phyloP scores from a whole-genome alignment of 2,329 filamentous ascomycete genomes.

The Bimuria novae-zelandiae region DNA sequence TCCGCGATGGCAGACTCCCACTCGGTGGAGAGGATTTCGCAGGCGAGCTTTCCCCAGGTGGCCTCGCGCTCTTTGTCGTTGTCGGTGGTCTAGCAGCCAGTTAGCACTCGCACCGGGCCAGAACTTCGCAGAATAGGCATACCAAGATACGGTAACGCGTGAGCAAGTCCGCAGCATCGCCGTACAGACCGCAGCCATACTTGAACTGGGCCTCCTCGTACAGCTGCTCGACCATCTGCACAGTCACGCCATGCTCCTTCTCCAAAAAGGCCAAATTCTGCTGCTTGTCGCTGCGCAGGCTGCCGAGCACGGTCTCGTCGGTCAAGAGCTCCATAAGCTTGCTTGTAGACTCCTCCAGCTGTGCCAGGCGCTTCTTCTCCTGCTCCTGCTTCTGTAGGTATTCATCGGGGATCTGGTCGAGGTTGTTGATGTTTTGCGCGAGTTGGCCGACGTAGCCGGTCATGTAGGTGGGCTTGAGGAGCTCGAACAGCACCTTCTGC shows the following conservation, averaged over 20 bases:
- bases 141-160: slow-evolving; percentile 95
- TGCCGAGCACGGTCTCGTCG: slow-evolving; percentile 86
- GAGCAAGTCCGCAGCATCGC: slow-evolving; percentile 84
- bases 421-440: slow-evolving; percentile 84
- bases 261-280: slow-evolving; percentile 98
- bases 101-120: slow-evolving; percentile 14
- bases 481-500: slow-evolving; percentile 84
- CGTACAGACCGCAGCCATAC: slow-evolving; percentile 96
- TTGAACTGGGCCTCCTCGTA: slow-evolving; percentile 97
- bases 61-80: slow-evolving; percentile 96
- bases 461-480: slow-evolving; percentile 98
- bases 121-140: slow-evolving; percentile 8
- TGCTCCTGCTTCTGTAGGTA: slow-evolving; percentile 88
- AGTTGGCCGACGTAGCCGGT: slow-evolving; percentile 94
- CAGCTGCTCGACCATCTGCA: slow-evolving; percentile 93
- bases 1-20: slow-evolving; percentile 84
- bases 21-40: slow-evolving; percentile 91
- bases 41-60: slow-evolving; percentile 97
- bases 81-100: slow-evolving; percentile 71
- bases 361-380: slow-evolving; percentile 80
- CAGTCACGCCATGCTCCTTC: slow-evolving; percentile 92
- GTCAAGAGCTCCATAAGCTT: slow-evolving; percentile 87
- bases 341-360: slow-evolving; percentile 83
- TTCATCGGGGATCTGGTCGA: slow-evolving; percentile 77
- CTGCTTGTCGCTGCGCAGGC: slow-evolving; percentile 93